phyloP scores from a whole-genome alignment of 129 eudicot genomes.

The Solidago caesia region DNA sequence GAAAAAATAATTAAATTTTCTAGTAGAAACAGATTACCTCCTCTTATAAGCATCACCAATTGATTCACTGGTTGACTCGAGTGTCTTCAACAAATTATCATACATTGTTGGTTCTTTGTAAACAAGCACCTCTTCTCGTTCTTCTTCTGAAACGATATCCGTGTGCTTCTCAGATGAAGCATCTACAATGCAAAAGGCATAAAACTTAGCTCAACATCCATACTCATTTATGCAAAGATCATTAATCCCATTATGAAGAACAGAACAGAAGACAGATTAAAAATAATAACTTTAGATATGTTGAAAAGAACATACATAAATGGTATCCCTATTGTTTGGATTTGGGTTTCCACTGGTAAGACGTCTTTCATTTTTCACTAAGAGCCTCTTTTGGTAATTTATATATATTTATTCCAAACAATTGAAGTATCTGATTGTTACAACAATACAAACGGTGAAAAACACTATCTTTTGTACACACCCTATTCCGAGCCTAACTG shows the following conservation, averaged over 20 bases:
- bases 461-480: neutral
- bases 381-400: no score
- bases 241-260: neutral
- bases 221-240: neutral
- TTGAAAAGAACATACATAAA: neutral
- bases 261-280: neutral
- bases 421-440: neutral
- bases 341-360: neutral
- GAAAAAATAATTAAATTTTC: neutral
- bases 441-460: neutral
- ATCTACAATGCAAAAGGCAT: constrained; percentile 24
- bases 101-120: constrained; percentile 57
- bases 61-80: constrained; percentile 50
- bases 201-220: neutral
- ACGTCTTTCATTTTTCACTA: neutral
- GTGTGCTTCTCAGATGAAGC: constrained; percentile 37
- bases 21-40: constrained; percentile 36
- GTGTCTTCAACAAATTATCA: constrained; percentile 55
- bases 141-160: constrained; percentile 48
- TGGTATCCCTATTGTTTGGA: neutral
- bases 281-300: neutral
- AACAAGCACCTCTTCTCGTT: constrained; percentile 41
- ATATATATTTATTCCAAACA: no score
- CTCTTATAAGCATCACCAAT: constrained; percentile 52
- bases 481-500: neutral